Percentiles rank a stretch among this genome's conserved stretches.
phyloP scores from a whole-genome alignment of 2,329 filamentous ascomycete species.

The Colletotrichum scovillei region DNA sequence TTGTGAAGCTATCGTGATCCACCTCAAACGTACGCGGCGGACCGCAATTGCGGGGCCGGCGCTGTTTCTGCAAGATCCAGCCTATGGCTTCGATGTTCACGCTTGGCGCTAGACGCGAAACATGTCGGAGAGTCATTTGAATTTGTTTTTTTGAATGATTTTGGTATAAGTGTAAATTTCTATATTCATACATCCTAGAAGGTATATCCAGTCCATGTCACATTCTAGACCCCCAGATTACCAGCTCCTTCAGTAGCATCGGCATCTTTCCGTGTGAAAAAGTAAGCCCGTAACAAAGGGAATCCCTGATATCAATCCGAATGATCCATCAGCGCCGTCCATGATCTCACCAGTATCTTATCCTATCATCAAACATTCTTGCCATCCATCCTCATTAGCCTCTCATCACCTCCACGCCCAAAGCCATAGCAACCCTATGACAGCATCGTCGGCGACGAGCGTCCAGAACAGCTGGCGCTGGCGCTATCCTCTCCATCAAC shows the following conservation, averaged over 20 bases:
- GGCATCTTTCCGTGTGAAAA: not conserved
- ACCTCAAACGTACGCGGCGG: too few relatives aligned
- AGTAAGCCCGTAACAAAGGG: not conserved
- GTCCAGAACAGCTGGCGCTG: slow-evolving; percentile 23
- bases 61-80: not conserved
- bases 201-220: slow-evolving; percentile 28
- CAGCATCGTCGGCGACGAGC: slow-evolving; percentile 29
- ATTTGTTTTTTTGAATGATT: not conserved
- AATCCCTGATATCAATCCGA: slow-evolving; percentile 21
- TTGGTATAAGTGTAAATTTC: slow-evolving; percentile 11
- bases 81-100: too few relatives aligned
- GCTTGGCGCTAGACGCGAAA: too few relatives aligned
- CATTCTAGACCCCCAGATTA: slow-evolving; percentile 25
- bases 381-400: not conserved
- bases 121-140: too few relatives aligned
- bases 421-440: not conserved
- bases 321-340: not conserved
- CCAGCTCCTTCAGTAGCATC: not conserved
- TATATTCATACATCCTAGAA: slow-evolving; percentile 36
- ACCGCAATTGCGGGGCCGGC: too few relatives aligned
- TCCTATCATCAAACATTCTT: not conserved
- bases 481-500: slow-evolving; percentile 17
- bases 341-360: not conserved
- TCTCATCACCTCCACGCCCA: not conserved
- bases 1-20: not conserved